phyloP scores from a whole-genome alignment of 495 filamentous ascomycete species.

The Hypoxylon fuscum region DNA sequence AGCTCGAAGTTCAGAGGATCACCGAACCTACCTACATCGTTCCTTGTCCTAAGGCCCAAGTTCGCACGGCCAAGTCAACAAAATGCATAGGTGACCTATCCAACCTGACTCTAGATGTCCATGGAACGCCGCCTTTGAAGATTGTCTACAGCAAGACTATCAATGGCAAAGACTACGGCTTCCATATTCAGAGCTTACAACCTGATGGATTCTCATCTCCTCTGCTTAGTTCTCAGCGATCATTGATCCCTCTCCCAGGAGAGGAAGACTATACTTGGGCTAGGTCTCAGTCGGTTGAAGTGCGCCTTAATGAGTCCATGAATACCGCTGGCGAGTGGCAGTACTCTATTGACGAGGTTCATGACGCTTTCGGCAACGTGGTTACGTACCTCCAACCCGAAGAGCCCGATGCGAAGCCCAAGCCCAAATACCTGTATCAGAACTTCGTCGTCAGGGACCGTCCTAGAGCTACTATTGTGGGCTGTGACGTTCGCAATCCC shows the following conservation, averaged over 20 bases:
- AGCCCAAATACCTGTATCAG: conserved; percentile 72
- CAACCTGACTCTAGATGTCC: conserved; percentile 79
- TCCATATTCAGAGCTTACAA: conserved; percentile 89
- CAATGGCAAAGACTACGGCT: conserved; percentile 75
- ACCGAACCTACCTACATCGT: conserved; percentile 82
- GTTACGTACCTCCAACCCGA: conserved; percentile 78
- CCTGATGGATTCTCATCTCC: conserved; percentile 87
- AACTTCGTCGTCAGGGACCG: conserved; percentile 86
- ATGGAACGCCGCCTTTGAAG: conserved; percentile 90
- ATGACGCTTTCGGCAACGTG: conserved; percentile 87
- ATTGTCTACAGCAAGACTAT: conserved; percentile 89
- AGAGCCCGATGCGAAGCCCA: conserved; percentile 69
- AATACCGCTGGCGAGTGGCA: conserved; percentile 78
- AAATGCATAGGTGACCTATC: conserved; percentile 86
- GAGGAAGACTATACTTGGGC: conserved; percentile 83
- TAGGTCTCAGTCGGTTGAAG: conserved; percentile 72
- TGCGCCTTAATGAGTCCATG: conserved; percentile 90
- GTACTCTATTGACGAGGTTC: conserved; percentile 89
- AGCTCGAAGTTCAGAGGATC: conserved; percentile 84
- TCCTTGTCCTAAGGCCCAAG: conserved; percentile 77
- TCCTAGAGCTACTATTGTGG: conserved; percentile 72
- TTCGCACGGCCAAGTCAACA: conserved; percentile 71
- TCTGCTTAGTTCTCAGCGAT: conserved; percentile 63
- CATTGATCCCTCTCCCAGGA: conserved; percentile 61
- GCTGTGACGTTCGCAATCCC: conserved; percentile 81